Base-by-base conservation (phyloP, 2,329 filamentous ascomycete genomes). In the Colletotrichum destructivum region DNA sequence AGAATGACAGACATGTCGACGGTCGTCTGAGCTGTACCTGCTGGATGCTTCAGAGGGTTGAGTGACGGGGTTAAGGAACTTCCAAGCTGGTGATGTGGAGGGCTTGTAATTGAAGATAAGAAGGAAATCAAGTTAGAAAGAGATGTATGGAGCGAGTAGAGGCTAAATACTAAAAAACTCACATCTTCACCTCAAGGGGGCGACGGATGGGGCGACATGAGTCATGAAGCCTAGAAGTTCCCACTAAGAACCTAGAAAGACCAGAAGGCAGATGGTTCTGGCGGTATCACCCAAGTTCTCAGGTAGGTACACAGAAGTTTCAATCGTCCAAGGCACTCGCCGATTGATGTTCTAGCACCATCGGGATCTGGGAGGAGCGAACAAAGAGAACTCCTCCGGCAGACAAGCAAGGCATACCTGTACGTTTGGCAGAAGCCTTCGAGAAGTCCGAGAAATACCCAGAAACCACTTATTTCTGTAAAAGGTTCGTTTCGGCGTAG, bases 221-320 rank as follows among this genome's bases (percentile, higher is more conserved):
- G n/a, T 12, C 15, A 38, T 6, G 16, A 7, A 2, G 16, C 51
- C 26, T 35, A 31, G 51, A 54, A 12, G 26, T 18, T n/a, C 16
- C 13, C 23, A 35, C n/a, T 2, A 9, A 31, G 35, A n/a, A 12
- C 26, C 13, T 16, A 31, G n/a, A n/a, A 54, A n/a, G 13, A 13
- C 51, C 16, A 54, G 26, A 35, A 35, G 3, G 4, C 1, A n/a
- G 51, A 11, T 12, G 26, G 11, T 18, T 35, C 4, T 35, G 3
- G 8, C 35, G 16, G 26, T n/a, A 4, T 11, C 2, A 0, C 1
- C 12, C 16, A n/a, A 1, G 12, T 18, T 6, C 1, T 1, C 2
- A 54, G 51, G 16, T 13, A 13, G 13, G 5, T 4, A 11, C 9
- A 2, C n/a, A n/a, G 0, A 1, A 6, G 4, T 12, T n/a, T 54